These are phyloP conservation scores for Pseudonectria foliicola DNA, from an alignment of 2,329 filamentous ascomycete species.

Conservation along the genomic window DNA sequence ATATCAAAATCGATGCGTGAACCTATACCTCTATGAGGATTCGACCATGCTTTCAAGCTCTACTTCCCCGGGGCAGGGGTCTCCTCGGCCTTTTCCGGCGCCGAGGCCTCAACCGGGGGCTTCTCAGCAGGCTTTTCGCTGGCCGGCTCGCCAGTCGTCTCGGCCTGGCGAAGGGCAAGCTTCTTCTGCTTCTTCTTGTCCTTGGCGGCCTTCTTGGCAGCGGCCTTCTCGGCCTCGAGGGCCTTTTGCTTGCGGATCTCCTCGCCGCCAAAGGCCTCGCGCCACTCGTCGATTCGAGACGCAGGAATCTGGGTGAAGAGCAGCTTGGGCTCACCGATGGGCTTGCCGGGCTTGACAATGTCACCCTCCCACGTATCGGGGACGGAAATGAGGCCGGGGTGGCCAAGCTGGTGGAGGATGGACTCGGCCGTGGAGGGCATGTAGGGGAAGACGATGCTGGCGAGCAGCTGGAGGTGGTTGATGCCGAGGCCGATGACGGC, in stretches of 20 bases:
- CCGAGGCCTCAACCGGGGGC: constrained; percentile 2
- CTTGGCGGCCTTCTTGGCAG: constrained; percentile 44
- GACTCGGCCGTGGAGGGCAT: constrained; percentile 71
- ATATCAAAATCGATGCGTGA: no score
- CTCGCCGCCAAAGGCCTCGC: constrained; percentile 62
- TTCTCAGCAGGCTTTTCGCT: constrained; percentile 1
- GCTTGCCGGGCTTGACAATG: constrained; percentile 63
- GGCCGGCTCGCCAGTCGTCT: background rate
- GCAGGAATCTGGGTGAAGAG: constrained; percentile 78
- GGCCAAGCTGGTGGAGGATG: constrained; percentile 71
- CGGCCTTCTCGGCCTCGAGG: constrained; percentile 42
- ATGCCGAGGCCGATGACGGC: constrained; percentile 69
- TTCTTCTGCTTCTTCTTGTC: constrained; percentile 42
- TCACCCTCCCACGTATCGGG: constrained; percentile 60
- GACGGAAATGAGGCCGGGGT: constrained; percentile 44
- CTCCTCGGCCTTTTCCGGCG: constrained; percentile 9
- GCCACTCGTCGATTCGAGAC: constrained; percentile 79
- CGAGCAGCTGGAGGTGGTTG: constrained; percentile 76
- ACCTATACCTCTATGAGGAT: background rate
- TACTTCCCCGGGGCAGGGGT: constrained; percentile 7
- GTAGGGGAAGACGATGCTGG: constrained; percentile 73
- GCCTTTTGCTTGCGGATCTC: constrained; percentile 64
- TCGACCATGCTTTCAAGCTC: background rate
- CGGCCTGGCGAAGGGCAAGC: constrained; percentile 17
- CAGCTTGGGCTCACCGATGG: constrained; percentile 70